Evolutionary conservation across 176 grass and related monocot genomes (phyloP), one percentile per base, ranked within the genome.

Genomic region (Avena sativa): DNA sequence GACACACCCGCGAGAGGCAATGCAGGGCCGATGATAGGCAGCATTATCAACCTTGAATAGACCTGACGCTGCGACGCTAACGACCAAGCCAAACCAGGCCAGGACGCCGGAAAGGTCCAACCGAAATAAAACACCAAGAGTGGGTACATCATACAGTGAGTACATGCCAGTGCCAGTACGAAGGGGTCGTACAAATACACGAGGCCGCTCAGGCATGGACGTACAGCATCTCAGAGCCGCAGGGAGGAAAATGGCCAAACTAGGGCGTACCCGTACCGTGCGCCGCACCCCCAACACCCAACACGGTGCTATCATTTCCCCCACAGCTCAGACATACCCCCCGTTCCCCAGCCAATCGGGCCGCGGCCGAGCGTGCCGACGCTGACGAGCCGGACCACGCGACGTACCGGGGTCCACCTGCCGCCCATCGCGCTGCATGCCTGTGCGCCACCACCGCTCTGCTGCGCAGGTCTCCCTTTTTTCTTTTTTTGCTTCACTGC

Each of bases 271-370:
- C 53, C 40, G 89, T 91, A 87, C 85, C 67, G 13, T 44, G 71
- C 69, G 69, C 48, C 68, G 71, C 73, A 68, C 71, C 68, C 89
- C 76, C 70, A 77, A 28, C 76, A 19, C 76, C 89, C 86, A 88
- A 76, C 90, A 91, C 86, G 82, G 71, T 1, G 78, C 32, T 38
- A 28, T 47, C 12, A 63, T 91, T 91, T 64, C 86, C 90, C 90
- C 86, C 90, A 19, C 71, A 88, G 52, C 86, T 7, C 46, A 40
- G 82, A 91, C 90, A 91, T 91, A 88, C 86, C 71, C 86, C 86
- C 90, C 90, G 38, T 71, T 88, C 2, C 86, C 82, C 82, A 82
- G 86, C 86, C 90, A 85, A 85, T 88, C 21, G 68, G 19, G 5
- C 50, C 12, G 12, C 68, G 66, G 9, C 14, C 68, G 49, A 10